Conservation (phyloP, 495 filamentous ascomycete genomes). For the Neurospora sublineolata region DNA sequence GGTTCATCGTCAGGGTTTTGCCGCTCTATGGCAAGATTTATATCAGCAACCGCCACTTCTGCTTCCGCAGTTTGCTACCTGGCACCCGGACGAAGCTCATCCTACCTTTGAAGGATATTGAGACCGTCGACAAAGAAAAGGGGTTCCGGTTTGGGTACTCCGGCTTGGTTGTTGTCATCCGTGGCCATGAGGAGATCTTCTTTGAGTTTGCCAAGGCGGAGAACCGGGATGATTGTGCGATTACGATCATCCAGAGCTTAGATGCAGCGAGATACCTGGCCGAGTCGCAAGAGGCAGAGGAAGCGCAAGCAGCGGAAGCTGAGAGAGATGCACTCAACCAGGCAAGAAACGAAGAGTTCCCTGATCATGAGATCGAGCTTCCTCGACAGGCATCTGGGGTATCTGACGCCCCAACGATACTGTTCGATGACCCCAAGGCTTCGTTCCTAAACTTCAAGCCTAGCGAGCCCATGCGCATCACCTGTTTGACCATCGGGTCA, state of each 20-base stretch:
- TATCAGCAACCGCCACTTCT: constrained; percentile 79
- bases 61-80: constrained; percentile 83
- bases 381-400: constrained; percentile 41
- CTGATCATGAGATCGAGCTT: constrained; percentile 46
- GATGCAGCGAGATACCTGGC: constrained; percentile 61
- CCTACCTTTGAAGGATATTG: constrained; percentile 80
- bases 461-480: constrained; percentile 66
- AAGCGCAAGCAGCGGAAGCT: constrained; percentile 64
- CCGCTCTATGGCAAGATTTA: constrained; percentile 97
- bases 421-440: constrained; percentile 84
- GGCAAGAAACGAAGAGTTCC: constrained; percentile 53
- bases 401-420: constrained; percentile 53
- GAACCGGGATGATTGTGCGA: constrained; percentile 74
- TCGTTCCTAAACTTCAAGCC: constrained; percentile 96
- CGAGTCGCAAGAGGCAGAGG: constrained; percentile 62
- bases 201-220: constrained; percentile 79
- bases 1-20: constrained; percentile 73
- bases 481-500: constrained; percentile 91
- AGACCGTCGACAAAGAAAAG: constrained; percentile 91
- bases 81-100: constrained; percentile 91
- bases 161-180: constrained; percentile 81
- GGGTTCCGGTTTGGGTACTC: constrained; percentile 89
- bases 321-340: constrained; percentile 76
- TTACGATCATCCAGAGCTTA: constrained; percentile 65
- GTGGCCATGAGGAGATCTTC: constrained; percentile 91